Evolutionary conservation across 2,329 filamentous ascomycete species (phyloP), one percentile per base, ranked within the genome.

Genomic region (Trichothecium roseum): DNA sequence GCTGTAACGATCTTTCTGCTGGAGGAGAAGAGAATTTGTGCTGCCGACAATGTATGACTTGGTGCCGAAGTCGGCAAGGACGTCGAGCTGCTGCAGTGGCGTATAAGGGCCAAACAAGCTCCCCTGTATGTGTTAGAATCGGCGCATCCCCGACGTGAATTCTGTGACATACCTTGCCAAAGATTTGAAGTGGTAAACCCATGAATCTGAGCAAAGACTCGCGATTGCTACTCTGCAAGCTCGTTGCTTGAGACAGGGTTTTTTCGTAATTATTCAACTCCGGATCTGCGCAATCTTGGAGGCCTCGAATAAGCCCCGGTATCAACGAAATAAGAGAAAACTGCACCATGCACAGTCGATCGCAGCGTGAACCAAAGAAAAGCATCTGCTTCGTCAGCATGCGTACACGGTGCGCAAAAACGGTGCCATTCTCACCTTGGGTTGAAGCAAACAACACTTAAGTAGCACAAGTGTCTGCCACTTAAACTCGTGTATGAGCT

Each of bases 21-120:
- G 88, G 9, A 98, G 65, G 24, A 98, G 69, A 17, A 98, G 69
- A 5, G 87, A 94, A 56, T 98, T 98, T 27, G 91, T 98, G 45
- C 88, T 95, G 43, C 91, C 91, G 38, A 98, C 88, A 36, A 98
- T 83, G 51, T 96, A 98, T 2, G 89, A 95, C 62, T 94, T 96
- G 15, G 91, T 96, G 29, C 86, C 84, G 48, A 86, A 79, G 59
- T 96, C 89, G 35, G 89, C 89, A 28, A 98, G 72, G 47, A 95
- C 73, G 55, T 98, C 89, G 38, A 98, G 77, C 60, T 95, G 88
- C 58, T 98, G 91, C 14, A 98, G 67, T 14, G 91, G 91, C 1
- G 91, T 98, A 53, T 98, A 98, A 1, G 91, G 91, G 3, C 91
- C 89, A 54, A 95, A 96, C 40, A 98, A 72, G 54, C 86, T 91